Evolutionary conservation across 805 yeast species (phyloP), one percentile per base, ranked within the genome.

Genomic region (Metschnikowia matae): DNA sequence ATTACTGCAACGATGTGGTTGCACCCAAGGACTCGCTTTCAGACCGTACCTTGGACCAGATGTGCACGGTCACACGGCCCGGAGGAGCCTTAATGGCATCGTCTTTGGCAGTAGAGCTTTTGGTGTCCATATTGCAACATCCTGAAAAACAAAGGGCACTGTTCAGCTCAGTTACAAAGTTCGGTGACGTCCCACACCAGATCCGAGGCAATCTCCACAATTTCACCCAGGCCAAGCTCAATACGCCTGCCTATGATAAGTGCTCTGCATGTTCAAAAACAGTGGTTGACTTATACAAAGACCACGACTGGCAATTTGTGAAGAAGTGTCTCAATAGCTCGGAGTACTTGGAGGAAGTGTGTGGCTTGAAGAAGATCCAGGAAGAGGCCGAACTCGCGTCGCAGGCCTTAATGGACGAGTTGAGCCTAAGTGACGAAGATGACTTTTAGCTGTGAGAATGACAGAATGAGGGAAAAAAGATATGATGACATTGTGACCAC

Each of bases 21-120:
- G 98, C 97, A 0, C 99, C 99, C 0, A 74, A 82, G 2, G 96
- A 94, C 64, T 85, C 96, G 51, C 69, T 89, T n/a, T 77, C 88
- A 0, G 96, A 90, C 61, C 75, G 96, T 46, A 87, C 97, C 0
- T 71, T 94, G 50, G 99, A 94, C 68, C 98, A 94, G 67, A 94
- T 94, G 97, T 94, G 99, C 63, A 94, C 99, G 0, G 99, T 94
- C 1, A 94, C 99, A 0, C 75, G 99, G 38, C 98, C 99, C 0
- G 99, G 99, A 0, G 91, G 87, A 1, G 96, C 99, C 0, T 70
- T 87, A 59, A 70, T 89, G 68, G 97, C 98, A 0, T 80, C 96
- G 0, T 82, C 97, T 0, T 70, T 84, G 35, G 96, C 96, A 0
- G 96, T 88, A 0, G 99, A 94, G 64, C 68, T 94, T 5, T 62